A percentile compares a stretch with the other conserved stretches of the same genome.
Conservation (phyloP, 2,329 filamentous ascomycete genomes). For the Aspergillus fumigatus region DNA sequence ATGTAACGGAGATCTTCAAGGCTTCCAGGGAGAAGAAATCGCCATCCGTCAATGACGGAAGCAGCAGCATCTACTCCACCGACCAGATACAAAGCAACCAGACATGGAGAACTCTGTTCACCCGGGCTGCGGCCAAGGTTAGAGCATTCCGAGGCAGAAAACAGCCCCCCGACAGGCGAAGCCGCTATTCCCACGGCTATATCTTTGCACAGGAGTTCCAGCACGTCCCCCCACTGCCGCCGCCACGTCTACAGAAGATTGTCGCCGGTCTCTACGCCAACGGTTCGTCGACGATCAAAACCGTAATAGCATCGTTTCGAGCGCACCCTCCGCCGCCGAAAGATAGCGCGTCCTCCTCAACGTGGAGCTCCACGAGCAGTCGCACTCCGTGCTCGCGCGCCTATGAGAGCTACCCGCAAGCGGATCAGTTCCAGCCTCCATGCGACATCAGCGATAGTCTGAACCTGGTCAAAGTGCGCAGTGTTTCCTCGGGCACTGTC, state of each 20-base stretch:
- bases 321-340: background rate
- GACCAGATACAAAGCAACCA: background rate
- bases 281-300: background rate
- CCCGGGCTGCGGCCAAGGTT: background rate
- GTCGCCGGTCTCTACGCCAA: background rate
- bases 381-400: background rate
- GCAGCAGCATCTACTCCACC: background rate
- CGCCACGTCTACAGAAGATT: background rate
- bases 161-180: background rate
- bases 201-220: background rate
- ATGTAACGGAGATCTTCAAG: background rate
- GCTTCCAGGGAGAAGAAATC: background rate
- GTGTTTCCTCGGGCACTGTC: background rate
- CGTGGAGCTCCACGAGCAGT: background rate
- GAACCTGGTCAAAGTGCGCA: background rate
- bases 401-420: background rate
- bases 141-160: background rate
- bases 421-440: background rate
- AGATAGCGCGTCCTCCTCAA: background rate
- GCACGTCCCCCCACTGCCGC: background rate
- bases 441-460: background rate
- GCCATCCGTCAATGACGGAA: background rate
- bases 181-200: background rate
- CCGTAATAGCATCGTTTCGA: background rate
- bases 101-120: background rate